Percentiles rank a stretch among this genome's conserved stretches.
Evolutionary conservation across 129 eudicot species (phyloP).

Genomic region (Tanacetum coccineum): DNA sequence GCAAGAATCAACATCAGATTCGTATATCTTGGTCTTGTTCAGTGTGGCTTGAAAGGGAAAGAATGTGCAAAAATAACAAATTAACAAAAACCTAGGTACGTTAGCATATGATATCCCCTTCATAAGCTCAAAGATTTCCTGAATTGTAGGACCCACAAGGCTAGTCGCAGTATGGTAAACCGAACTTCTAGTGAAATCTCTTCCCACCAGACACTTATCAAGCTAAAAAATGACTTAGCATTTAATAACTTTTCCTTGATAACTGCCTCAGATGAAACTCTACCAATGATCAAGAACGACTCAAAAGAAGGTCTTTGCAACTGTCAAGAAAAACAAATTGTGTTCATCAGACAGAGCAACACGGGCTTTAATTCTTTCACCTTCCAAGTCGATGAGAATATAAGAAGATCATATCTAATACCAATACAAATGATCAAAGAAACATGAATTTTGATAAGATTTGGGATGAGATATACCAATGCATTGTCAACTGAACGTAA

Average conservation of each 20-base stretch:
- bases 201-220: conserved; percentile 60
- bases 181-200: conserved; percentile 59
- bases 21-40: conserved; percentile 16
- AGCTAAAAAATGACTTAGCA: conserved; percentile 47
- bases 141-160: conserved; percentile 64
- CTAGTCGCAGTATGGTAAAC: conserved; percentile 58
- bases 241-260: conserved; percentile 44
- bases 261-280: conserved; percentile 88
- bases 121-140: conserved; percentile 44
- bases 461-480: conserved; percentile 47
- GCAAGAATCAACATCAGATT: conserved; percentile 9
- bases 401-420: conserved; percentile 12
- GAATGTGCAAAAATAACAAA: conserved; percentile 5
- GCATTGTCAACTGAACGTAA: conserved; percentile 72
- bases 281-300: conserved; percentile 81
- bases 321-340: conserved; percentile 37
- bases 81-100: background rate
- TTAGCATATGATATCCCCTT: conserved; percentile 3
- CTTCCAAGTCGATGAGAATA: background rate
- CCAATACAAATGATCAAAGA: background rate
- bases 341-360: background rate
- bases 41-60: conserved; percentile 9
- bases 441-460: background rate
- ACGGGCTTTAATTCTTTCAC: no score
- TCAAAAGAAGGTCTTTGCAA: conserved; percentile 71